These are phyloP conservation scores for Fraxinus albicans DNA, from an alignment of 305 asterid genomes.

Conservation along the genomic window DNA sequence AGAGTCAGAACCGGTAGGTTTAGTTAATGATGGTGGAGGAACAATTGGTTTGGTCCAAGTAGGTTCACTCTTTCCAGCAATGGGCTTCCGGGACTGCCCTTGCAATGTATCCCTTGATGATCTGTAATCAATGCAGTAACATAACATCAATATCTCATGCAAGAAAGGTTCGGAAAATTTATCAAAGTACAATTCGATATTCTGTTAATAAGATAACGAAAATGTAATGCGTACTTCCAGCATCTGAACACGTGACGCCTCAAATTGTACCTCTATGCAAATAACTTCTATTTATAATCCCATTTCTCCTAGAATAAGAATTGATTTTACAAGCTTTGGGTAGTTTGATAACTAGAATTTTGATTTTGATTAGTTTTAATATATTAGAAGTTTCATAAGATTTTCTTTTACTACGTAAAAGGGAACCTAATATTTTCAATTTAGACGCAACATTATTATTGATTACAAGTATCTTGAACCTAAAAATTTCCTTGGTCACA, in stretches of 20 bases:
- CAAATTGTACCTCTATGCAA: neutral
- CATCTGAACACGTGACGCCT: neutral
- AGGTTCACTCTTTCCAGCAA: constrained; percentile 42
- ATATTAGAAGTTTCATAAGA: neutral
- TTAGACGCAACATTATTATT: neutral
- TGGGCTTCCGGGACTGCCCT: constrained; percentile 53
- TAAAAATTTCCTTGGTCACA: neutral
- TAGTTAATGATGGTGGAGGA: constrained; percentile 72
- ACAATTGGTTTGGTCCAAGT: constrained; percentile 48
- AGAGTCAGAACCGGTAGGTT: constrained; percentile 45
- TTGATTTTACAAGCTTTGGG: neutral
- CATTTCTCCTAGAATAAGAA: neutral
- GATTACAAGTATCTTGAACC: neutral
- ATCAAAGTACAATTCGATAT: neutral
- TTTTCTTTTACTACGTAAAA: neutral
- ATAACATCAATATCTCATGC: neutral
- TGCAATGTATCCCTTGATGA: constrained; percentile 73
- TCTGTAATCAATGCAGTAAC: constrained; percentile 35
- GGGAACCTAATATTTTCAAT: neutral
- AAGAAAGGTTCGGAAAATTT: neutral
- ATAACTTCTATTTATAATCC: neutral
- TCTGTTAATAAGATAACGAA: neutral
- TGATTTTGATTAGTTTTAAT: neutral
- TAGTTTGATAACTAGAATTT: neutral
- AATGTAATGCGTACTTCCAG: neutral